These are phyloP conservation scores for Rhodotorula toruloides DNA, from an alignment of 768 basidiomycete species.

Conservation along the genomic window DNA sequence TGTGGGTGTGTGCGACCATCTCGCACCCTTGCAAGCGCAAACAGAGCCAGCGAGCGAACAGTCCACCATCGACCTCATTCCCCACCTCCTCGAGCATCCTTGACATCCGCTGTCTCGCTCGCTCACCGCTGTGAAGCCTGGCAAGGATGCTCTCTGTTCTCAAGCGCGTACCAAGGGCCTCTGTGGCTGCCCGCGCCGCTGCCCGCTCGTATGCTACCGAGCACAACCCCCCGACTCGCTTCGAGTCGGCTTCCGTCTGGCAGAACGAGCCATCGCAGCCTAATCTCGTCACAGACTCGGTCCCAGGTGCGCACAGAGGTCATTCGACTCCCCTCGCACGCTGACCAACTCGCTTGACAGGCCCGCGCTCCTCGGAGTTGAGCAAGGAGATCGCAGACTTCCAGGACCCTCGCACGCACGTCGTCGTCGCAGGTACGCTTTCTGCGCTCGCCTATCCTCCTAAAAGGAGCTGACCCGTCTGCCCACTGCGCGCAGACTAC, in stretches of 20 bases:
- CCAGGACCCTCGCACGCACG: constrained; percentile 45
- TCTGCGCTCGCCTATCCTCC: not conserved
- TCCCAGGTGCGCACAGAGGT: constrained; percentile 4
- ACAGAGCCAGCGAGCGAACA: not conserved
- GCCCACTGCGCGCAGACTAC: not conserved
- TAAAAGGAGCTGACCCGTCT: not conserved
- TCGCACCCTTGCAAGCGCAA: too few relatives aligned
- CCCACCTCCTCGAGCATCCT: too few relatives aligned
- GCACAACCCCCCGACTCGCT: constrained; percentile 6
- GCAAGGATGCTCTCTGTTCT: not conserved
- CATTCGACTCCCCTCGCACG: too few relatives aligned
- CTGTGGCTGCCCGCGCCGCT: not conserved
- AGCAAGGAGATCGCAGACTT: constrained; percentile 35
- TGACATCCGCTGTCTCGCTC: not conserved
- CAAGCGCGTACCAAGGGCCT: not conserved
- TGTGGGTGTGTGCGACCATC: not conserved
- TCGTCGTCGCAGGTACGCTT: constrained; percentile 38
- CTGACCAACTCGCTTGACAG: not conserved
- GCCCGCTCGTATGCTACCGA: constrained; percentile 1
- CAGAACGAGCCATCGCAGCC: constrained; percentile 12
- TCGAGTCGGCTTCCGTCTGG: constrained; percentile 12
- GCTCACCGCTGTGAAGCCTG: not conserved
- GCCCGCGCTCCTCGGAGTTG: not conserved
- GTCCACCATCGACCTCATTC: not conserved
- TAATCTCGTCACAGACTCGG: not conserved